Base-by-base conservation (phyloP, 192 early-diverging fungal species). In the Backusella liffmaniae region DNA sequence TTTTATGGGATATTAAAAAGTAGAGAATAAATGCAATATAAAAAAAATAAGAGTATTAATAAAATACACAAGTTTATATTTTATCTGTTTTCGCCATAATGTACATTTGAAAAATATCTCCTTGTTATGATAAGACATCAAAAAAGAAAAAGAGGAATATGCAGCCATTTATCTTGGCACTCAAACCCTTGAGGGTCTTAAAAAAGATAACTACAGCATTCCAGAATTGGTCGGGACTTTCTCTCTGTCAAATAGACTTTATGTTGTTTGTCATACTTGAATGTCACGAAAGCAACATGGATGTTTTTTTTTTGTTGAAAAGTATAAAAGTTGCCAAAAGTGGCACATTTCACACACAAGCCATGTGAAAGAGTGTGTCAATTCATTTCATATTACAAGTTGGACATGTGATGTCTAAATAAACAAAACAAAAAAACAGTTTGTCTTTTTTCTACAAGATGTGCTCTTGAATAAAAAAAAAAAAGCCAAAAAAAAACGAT, bases 331-430 rank as follows among this genome's bases (percentile, higher is more conserved):
- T 21, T 56, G 7, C n/a, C 7, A 56, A 56, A 56, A 56, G 53
- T 26, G 6, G 18, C 8, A 21, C 8, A 21, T 56, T 56, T 56
- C 53, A 56, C 53, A 56, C 53, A 56, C 21, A 56, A 56, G 26
- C 53, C 53, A 56, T 56, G 53, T 56, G 53, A 56, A 56, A 56
- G 53, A 56, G 53, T 56, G 53, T 56, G 53, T 56, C 53, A 56
- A 56, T 56, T 21, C 53, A 56, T 56, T 56, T 56, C 51, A 56
- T 56, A 56, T 23, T 56, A 56, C 18, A 56, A 56, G 21, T 56
- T 46, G 36, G n/a, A 16, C 21, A 39, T 23, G 68, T 35, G 68
- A 37, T 70, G 6, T 21, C 21, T 37, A 23, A 70, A 70, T 23
- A 56, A 56, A 21, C 8, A 56, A 21, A n/a, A 39, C n/a, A 51